Conservation (phyloP, 2,329 filamentous ascomycete genomes). For the Talaromyces sp. region DNA sequence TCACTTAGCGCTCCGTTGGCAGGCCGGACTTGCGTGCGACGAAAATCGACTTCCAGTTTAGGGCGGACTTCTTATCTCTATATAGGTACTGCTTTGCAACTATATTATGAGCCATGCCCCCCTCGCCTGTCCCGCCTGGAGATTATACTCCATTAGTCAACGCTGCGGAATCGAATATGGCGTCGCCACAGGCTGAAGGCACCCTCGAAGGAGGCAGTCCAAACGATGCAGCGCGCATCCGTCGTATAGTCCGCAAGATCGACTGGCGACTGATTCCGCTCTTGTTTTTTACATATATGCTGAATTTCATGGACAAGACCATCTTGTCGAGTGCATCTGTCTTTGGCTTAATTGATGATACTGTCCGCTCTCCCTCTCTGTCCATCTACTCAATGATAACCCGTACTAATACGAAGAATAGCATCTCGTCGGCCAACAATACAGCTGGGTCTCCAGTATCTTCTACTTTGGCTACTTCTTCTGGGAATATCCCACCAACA, state of each 20-base stretch:
- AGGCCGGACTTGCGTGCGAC: background rate
- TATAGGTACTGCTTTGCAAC: background rate
- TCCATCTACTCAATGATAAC: background rate
- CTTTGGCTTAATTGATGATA: conserved; percentile 31
- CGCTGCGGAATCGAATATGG: background rate
- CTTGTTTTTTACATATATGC: conserved; percentile 56
- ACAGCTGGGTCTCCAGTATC: conserved; percentile 18
- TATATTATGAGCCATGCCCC: conserved; percentile 1
- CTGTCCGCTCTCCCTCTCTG: conserved; percentile 18
- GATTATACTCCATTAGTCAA: conserved; percentile 4
- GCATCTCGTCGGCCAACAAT: conserved; percentile 18
- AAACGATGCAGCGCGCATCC: conserved; percentile 6
- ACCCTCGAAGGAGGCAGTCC: background rate
- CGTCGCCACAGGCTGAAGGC: background rate
- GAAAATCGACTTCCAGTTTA: background rate
- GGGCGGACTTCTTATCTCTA: conserved; percentile 16
- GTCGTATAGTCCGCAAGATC: conserved; percentile 52
- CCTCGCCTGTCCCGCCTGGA: background rate
- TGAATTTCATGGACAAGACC: conserved; percentile 61
- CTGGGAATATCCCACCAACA: conserved; percentile 65
- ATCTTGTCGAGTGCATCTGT: conserved; percentile 43
- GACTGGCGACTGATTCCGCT: conserved; percentile 54
- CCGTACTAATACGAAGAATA: background rate
- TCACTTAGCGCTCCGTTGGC: background rate
- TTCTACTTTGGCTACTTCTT: conserved; percentile 42